Evolutionary conservation across 257 asterid species (phyloP).

Genomic region (Plantago elongata): DNA sequence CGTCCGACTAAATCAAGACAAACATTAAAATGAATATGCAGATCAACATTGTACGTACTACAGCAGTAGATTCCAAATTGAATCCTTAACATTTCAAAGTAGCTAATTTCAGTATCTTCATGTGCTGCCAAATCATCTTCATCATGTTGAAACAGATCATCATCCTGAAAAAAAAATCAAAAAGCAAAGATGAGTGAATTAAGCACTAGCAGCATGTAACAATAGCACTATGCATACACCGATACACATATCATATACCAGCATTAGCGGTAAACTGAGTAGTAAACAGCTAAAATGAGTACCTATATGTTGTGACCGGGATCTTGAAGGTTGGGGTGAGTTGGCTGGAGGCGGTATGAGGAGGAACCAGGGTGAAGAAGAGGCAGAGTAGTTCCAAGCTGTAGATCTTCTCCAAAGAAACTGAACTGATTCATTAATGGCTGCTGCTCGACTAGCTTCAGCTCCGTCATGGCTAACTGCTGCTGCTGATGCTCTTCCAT

Average conservation of each 20-base stretch:
- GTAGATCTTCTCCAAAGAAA: constrained; percentile 54
- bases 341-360: constrained; percentile 50
- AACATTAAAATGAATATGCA: too few relatives aligned
- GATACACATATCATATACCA: neutral
- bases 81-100: neutral
- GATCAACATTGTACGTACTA: too few relatives aligned
- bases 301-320: constrained; percentile 12
- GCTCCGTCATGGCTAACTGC: constrained; percentile 44
- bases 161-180: neutral
- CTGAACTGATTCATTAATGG: constrained; percentile 52
- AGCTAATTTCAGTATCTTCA: neutral
- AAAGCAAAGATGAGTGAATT: neutral
- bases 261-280: neutral
- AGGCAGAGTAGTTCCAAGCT: constrained; percentile 35
- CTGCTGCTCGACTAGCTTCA: constrained; percentile 46
- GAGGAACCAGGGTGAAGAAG: constrained; percentile 18
- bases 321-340: constrained; percentile 67
- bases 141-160: neutral
- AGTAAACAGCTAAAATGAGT: neutral
- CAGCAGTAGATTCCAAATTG: too few relatives aligned
- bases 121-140: neutral
- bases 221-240: neutral
- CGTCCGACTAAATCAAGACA: too few relatives aligned
- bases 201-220: neutral
- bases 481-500: constrained; percentile 32